Conservation (phyloP, 768 basidiomycete genomes). For the Cystofilobasidium capitatum region DNA sequence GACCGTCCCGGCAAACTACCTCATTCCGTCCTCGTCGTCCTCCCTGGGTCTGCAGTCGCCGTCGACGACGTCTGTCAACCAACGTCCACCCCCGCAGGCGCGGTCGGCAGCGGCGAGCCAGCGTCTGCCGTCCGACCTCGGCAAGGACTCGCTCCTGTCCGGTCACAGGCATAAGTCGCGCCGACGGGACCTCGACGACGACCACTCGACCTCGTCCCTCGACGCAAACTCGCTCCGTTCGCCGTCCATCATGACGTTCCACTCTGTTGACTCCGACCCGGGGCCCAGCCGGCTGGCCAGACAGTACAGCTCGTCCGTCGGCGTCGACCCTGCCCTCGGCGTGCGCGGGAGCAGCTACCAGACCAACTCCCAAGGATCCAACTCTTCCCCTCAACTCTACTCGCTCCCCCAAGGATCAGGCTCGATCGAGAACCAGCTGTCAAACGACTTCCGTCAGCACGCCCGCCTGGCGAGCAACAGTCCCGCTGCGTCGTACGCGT, state of each 20-base stretch:
- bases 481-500: constrained; percentile 24
- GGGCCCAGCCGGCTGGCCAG: constrained; percentile 34
- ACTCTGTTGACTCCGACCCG: constrained; percentile 38
- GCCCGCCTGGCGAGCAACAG: constrained; percentile 29
- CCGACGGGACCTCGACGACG: constrained; percentile 38
- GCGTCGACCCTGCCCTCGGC: constrained; percentile 23
- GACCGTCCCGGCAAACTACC: constrained; percentile 11
- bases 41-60: constrained; percentile 10
- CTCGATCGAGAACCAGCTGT: constrained; percentile 39
- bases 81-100: not conserved
- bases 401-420: constrained; percentile 31
- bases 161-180: constrained; percentile 38
- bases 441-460: constrained; percentile 36
- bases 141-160: not conserved
- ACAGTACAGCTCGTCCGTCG: constrained; percentile 28
- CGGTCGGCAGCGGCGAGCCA: constrained; percentile 7
- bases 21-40: not conserved
- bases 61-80: constrained; percentile 1
- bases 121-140: not conserved
- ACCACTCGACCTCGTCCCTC: constrained; percentile 38
- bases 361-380: constrained; percentile 29
- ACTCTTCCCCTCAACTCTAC: constrained; percentile 32
- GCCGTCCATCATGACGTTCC: constrained; percentile 34
- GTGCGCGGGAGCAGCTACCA: constrained; percentile 11
- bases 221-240: constrained; percentile 32